phyloP scores from a whole-genome alignment of 306 rosid species.

The Sicyos baderoa region DNA sequence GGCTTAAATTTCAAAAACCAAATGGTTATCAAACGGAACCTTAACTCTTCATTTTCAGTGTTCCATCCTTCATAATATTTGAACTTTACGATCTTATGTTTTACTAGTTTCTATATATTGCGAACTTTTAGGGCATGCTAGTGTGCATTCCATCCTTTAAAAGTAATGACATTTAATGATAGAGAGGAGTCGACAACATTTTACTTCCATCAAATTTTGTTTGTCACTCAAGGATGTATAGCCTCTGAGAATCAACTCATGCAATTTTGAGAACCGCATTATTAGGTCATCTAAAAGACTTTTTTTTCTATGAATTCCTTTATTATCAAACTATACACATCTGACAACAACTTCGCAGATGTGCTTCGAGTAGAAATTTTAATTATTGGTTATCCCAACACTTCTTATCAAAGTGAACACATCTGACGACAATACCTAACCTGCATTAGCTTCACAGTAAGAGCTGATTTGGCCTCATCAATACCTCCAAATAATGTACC shows the following conservation, averaged over 20 bases:
- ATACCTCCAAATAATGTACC: constrained; percentile 80
- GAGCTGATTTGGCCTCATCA: constrained; percentile 59
- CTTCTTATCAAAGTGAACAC: neutral
- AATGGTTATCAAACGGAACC: too few species aligned
- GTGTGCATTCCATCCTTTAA: neutral
- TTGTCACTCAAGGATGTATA: neutral
- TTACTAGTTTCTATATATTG: neutral
- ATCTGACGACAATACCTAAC: constrained; percentile 26
- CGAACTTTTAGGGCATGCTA: neutral
- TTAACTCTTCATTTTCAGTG: neutral
- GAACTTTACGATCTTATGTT: neutral
- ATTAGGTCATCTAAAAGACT: neutral
- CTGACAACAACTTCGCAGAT: neutral
- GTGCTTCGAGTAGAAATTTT: neutral
- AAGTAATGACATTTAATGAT: neutral
- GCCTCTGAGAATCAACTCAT: neutral
- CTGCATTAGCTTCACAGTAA: constrained; percentile 83
- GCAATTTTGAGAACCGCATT: neutral
- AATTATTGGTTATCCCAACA: neutral
- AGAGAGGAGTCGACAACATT: neutral
- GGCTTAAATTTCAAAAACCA: too few species aligned
- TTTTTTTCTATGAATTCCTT: neutral
- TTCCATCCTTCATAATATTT: neutral
- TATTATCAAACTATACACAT: neutral
- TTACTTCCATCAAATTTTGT: neutral